Evolutionary conservation across 345 rosid genomes (phyloP).

Genomic region (Theobroma cacao): DNA sequence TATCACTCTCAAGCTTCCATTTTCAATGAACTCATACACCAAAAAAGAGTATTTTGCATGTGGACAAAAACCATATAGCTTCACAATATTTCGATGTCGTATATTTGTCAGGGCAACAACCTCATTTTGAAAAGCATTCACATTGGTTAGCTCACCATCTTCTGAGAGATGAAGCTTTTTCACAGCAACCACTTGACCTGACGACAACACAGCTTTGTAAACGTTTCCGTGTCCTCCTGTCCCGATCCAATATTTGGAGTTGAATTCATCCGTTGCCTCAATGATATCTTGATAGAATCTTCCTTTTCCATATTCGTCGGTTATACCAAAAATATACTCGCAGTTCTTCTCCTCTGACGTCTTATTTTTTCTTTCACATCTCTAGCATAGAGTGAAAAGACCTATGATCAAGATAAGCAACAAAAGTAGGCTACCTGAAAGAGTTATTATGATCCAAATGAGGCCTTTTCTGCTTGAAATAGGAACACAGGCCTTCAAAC

Average conservation of each 20-base stretch:
- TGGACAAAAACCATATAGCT: constrained; percentile 16
- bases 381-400: not conserved
- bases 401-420: not conserved
- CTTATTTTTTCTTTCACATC: not conserved
- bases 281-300: constrained; percentile 20
- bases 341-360: not conserved
- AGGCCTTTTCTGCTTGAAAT: not conserved
- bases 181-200: constrained; percentile 14
- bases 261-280: constrained; percentile 20
- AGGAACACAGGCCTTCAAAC: constrained; percentile 17
- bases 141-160: not conserved
- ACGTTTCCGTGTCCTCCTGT: constrained; percentile 19
- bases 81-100: no score
- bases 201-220: constrained; percentile 15
- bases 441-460: not conserved
- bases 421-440: not conserved
- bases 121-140: constrained; percentile 18
- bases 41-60: constrained; percentile 8
- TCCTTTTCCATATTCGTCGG: constrained; percentile 17
- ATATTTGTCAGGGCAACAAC: constrained; percentile 20
- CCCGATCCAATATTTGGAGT: constrained; percentile 15
- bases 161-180: constrained; percentile 8
- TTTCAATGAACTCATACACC: constrained; percentile 26
- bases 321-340: not conserved
- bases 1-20: constrained; percentile 26